Base-by-base conservation (phyloP, 345 rosid genomes). In the Populus simonii region DNA sequence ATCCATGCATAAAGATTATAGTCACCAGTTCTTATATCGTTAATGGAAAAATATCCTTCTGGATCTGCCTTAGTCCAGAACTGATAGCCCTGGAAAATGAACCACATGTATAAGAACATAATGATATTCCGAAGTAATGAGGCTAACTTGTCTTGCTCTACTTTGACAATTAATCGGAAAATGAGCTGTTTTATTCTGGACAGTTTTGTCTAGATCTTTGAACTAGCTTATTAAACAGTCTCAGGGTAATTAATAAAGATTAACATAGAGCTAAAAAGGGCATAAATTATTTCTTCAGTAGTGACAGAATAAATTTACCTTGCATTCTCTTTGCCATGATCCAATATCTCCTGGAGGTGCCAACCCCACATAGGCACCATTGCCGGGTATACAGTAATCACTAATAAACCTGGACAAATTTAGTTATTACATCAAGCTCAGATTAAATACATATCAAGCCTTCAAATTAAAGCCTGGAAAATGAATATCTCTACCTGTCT, bases 311-410 rank as follows among this genome's bases (percentile, higher is more conserved):
- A 75, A 45, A 74, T 72, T 49, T 36, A 88, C 94, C 91, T 92
- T 93, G 90, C 92, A 82, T 82, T 92, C 98, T 53, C 79, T 88
- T 86, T 94, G 94, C 98, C 98, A 94, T 41, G 94, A 92, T 80
- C 97, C 94, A 69, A 83, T 80, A 25, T 88, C 89, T 74, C 97
- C 98, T 41, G 93, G 93, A 20, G 84, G 84, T 41, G 97, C 95
- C 84, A 94, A 82, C 18, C 97, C 97, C 73, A 94, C 92, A 85
- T 85, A 91, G 73, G 97, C 94, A 47, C 91, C 89, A 73, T 18
- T 6, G 70, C 86, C 95, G 67, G 85, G 73, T 53, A 89, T 82
- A 66, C 49, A 47, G 25, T 75, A 83, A 13, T 89, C 75, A 31
- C 87, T 75, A 59, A 80, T 25, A 73, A 82, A 89, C 89, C 98